Evolutionary conservation across 2,329 filamentous ascomycete species (phyloP).

Genomic region (Graphilbum sp.): DNA sequence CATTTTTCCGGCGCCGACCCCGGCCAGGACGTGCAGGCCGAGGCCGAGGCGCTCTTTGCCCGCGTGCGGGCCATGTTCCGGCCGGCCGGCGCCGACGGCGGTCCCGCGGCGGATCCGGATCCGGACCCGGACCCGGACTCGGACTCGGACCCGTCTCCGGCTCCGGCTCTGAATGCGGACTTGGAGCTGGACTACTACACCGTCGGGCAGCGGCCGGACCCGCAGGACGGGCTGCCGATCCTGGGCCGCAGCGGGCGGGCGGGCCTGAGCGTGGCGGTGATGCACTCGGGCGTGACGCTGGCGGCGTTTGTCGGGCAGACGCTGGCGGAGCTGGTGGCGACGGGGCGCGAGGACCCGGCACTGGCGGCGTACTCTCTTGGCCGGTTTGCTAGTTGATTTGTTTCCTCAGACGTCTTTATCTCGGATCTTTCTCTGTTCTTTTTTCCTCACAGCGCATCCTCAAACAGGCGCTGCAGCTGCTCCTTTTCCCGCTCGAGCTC

Average conservation of each 20-base stretch:
- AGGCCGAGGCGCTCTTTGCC: conserved; percentile 12
- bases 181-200: conserved; percentile 16
- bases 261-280: conserved; percentile 15
- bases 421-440: too few relatives aligned
- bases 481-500: conserved; percentile 56
- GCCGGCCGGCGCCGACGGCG: too few relatives aligned
- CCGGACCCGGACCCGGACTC: too few relatives aligned
- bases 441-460: too few relatives aligned
- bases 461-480: conserved; percentile 54
- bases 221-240: conserved; percentile 14
- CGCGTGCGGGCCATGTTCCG: conserved; percentile 10
- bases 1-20: conserved; percentile 11
- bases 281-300: conserved; percentile 16
- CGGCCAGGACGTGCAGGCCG: conserved; percentile 6
- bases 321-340: conserved; percentile 2
- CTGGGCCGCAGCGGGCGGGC: conserved; percentile 13
- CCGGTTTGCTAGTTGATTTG: too few relatives aligned
- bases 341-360: conserved; percentile 1
- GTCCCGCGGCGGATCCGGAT: too few relatives aligned
- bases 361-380: conserved; percentile 1
- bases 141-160: too few relatives aligned
- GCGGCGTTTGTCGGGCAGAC: conserved; percentile 12
- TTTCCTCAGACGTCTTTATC: too few relatives aligned
- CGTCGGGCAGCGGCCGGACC: conserved; percentile 13
- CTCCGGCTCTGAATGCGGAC: conserved; percentile 1